phyloP scores from a whole-genome alignment of 1,284 basidiomycete genomes.

The Trichosporon asahii region DNA sequence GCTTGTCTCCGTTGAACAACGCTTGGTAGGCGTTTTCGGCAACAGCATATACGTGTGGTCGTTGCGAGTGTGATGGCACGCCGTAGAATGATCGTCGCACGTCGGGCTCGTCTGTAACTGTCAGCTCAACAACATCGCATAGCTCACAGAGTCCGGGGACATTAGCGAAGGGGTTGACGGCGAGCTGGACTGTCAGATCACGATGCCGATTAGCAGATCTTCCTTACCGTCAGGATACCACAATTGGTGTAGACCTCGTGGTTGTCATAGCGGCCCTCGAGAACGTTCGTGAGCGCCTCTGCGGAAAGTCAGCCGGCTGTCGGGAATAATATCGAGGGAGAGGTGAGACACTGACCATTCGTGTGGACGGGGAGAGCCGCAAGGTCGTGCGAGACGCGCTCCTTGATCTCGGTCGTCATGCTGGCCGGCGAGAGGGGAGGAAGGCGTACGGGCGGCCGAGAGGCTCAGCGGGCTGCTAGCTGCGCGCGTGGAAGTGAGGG shows the following conservation, averaged over 20 bases:
- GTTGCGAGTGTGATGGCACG: conserved; percentile 14
- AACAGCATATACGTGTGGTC: conserved; percentile 23
- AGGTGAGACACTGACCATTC: conserved; percentile 8
- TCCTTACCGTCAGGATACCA: conserved; percentile 20
- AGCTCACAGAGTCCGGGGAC: conserved; percentile 22
- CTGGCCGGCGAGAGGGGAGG: background rate
- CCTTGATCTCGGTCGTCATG: conserved; percentile 9
- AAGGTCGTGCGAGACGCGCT: conserved; percentile 3
- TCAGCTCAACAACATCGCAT: background rate
- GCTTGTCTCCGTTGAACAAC: conserved; percentile 11
- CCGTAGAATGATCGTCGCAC: conserved; percentile 21
- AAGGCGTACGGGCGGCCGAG: background rate
- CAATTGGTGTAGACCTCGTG: conserved; percentile 22
- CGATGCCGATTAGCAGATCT: background rate
- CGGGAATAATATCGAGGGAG: background rate
- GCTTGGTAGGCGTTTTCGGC: conserved; percentile 23
- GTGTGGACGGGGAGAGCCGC: conserved; percentile 6
- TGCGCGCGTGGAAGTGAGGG: background rate
- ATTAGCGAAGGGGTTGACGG: conserved; percentile 22
- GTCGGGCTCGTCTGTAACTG: conserved; percentile 11
- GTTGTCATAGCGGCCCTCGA: conserved; percentile 16
- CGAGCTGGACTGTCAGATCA: conserved; percentile 11
- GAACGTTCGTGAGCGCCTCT: conserved; percentile 23
- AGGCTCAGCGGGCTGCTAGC: conserved; percentile 1
- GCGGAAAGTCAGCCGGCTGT: background rate